Evolutionary conservation across 345 rosid species (phyloP).

Genomic region (Ceriops tagal): DNA sequence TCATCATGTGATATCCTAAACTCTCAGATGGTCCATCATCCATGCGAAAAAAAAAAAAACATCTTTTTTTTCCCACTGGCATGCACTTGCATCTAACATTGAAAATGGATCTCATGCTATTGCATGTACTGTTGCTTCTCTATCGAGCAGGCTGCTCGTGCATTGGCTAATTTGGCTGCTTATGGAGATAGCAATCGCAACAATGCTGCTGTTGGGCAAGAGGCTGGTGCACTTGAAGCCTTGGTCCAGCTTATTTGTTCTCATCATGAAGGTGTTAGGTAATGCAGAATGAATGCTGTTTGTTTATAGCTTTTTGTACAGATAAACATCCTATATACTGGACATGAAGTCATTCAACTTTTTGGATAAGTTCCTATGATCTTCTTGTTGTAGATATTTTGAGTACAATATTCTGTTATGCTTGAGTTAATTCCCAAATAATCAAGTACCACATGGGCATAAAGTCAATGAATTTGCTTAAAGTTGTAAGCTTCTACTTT

Average conservation of each 20-base stretch:
- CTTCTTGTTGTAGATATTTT: background rate
- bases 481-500: background rate
- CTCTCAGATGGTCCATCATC: no score
- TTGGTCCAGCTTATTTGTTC: conserved; percentile 34
- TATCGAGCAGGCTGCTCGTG: conserved; percentile 33
- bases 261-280: conserved; percentile 41
- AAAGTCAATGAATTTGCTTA: background rate
- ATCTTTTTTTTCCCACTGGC: background rate
- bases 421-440: background rate
- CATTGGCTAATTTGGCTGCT: conserved; percentile 42
- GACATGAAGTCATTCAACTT: background rate
- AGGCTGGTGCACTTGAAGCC: conserved; percentile 39
- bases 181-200: conserved; percentile 38
- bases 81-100: background rate
- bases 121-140: background rate
- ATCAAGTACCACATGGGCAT: background rate
- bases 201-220: conserved; percentile 39
- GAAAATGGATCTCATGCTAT: background rate
- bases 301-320: background rate
- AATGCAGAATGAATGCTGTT: background rate
- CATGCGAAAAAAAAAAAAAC: no score
- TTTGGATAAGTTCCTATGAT: background rate
- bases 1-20: no score
- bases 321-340: background rate
- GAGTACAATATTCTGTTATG: background rate